Base-by-base conservation (phyloP, 2,329 filamentous ascomycete genomes). In the Tolypocladium tropicale region DNA sequence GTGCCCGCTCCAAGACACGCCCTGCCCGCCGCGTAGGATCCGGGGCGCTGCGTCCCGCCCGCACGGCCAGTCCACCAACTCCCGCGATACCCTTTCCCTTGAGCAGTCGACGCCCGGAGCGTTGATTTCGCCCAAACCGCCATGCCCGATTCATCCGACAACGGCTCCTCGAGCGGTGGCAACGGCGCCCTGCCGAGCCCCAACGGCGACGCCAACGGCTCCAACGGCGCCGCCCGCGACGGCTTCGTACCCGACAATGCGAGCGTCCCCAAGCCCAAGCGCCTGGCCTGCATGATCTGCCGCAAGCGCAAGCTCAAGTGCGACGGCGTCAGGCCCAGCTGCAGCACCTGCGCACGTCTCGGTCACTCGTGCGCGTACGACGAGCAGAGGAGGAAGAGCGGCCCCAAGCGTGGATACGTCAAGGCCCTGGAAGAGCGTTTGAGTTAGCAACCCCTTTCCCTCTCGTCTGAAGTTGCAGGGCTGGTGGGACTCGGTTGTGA, bases 221-320 rank as follows among this genome's bases (percentile, higher is more conserved):
- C 28, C 53, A 36, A 25, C 55, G 33, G 21, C 51, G 33, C 62
- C 34, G 59, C 69, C 55, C 65, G 69, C 56, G 74, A 74, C 57
- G 75, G 77, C 30, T 21, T 70, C 56, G 66, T 72, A 46, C 69
- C 71, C 59, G 79, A 80, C 62, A 84, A 85, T 60, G 71, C 75
- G 52, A 78, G 71, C 63, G 78, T 90, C 25, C 86, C 88, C 53
- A 89, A 89, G 65, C 85, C 86, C n/a, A 97, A 97, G 78, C 84
- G 93, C 63, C 88, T 97, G 65, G 94, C 94, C 39, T 99, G 94
- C 70, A 89, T 96, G 67, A 85, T 97, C 60, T 99, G 94, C 69
- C 81, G 93, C 65, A 94, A 92, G 73, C 82, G 93, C 68, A 97
- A 97, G 74, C 77, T 96, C 62, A 88, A 88, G 72, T 96, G 92